Conservation (phyloP, 1,139 yeast genomes). For the Petasospora rhodanensis region DNA sequence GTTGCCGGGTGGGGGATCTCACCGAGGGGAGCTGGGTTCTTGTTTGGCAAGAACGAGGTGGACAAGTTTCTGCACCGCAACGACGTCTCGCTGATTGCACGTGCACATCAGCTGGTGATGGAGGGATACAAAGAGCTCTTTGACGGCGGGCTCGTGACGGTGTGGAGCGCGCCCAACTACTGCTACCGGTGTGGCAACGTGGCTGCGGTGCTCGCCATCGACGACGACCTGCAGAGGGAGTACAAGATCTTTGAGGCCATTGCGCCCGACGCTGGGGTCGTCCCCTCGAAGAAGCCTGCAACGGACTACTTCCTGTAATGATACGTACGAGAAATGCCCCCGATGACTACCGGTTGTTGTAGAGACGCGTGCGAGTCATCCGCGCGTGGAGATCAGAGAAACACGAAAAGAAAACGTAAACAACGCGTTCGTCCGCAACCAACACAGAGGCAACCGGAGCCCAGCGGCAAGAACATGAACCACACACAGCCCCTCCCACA, state of each 20-base stretch:
- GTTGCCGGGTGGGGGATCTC: conserved; percentile 96
- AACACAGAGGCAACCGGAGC: too few species aligned
- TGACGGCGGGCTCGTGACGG: conserved; percentile 82
- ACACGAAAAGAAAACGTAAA: too few species aligned
- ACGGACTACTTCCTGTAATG: conserved; percentile 58
- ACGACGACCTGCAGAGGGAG: conserved; percentile 62
- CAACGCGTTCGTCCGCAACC: too few species aligned
- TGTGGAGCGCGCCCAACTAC: conserved; percentile 92
- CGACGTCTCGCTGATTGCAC: conserved; percentile 79
- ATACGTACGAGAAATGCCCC: too few species aligned
- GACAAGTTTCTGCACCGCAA: conserved; percentile 77
- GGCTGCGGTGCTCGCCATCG: conserved; percentile 81
- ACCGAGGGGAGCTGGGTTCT: conserved; percentile 98
- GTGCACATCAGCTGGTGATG: conserved; percentile 98
- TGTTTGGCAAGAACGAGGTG: conserved; percentile 86
- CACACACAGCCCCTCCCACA: too few species aligned
- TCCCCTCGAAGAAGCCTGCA: conserved; percentile 66
- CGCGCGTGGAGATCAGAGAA: too few species aligned
- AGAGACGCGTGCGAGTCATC: too few species aligned
- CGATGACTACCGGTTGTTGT: too few species aligned
- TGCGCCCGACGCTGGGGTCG: conserved; percentile 51
- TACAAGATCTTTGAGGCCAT: conserved; percentile 88
- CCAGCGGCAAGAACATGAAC: too few species aligned
- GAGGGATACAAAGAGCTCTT: conserved; percentile 92
- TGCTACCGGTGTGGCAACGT: conserved; percentile 95